Percentiles rank a stretch among this genome's conserved stretches.
Evolutionary conservation across 495 filamentous ascomycete species (phyloP).

Genomic region (Bathelium albidoporum): DNA sequence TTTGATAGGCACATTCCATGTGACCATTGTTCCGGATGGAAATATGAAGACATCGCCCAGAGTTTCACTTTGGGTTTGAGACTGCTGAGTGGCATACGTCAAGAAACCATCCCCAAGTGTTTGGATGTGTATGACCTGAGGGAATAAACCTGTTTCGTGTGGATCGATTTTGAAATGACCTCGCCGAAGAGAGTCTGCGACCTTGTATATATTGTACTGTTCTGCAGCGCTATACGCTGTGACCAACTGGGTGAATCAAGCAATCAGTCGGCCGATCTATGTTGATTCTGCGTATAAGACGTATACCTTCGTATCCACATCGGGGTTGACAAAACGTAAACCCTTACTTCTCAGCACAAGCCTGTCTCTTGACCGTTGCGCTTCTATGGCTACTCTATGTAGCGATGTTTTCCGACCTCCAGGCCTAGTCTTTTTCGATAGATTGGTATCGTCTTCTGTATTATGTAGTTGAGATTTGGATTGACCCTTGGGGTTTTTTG

Average conservation of each 20-base stretch:
- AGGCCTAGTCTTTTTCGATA: constrained; percentile 1
- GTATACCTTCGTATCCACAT: constrained; percentile 29
- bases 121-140: constrained; percentile 57
- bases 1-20: constrained; percentile 71
- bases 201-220: constrained; percentile 71
- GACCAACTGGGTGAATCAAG: constrained; percentile 40
- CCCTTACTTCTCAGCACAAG: constrained; percentile 27
- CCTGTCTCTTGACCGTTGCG: constrained; percentile 26
- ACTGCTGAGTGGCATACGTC: constrained; percentile 40
- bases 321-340: constrained; percentile 29
- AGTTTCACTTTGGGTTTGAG: constrained; percentile 40
- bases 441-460: constrained; percentile 8
- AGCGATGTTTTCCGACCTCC: constrained; percentile 24
- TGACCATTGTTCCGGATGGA: constrained; percentile 87
- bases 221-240: constrained; percentile 80
- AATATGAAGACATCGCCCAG: constrained; percentile 91
- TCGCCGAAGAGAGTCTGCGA: constrained; percentile 52
- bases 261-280: too few relatives aligned
- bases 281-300: too few relatives aligned
- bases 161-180: constrained; percentile 60
- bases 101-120: constrained; percentile 38
- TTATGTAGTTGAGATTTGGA: background rate
- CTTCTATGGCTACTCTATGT: constrained; percentile 29
- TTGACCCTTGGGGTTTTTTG: background rate
- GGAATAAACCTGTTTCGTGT: constrained; percentile 49